phyloP scores from a whole-genome alignment of 352 stramenopile species.

The Globisporangium radiosum region DNA sequence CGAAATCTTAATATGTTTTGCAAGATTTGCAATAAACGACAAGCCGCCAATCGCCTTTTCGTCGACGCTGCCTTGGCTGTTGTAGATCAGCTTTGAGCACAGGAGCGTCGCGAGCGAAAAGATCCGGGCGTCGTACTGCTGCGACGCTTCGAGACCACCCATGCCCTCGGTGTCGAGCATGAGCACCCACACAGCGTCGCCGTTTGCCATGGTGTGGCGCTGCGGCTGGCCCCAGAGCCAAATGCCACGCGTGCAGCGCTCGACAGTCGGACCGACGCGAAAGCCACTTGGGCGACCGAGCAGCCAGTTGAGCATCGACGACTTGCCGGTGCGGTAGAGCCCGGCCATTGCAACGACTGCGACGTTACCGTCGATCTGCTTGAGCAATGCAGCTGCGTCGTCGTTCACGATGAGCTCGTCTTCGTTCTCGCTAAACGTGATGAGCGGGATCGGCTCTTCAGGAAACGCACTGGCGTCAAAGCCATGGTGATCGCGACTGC shows the following conservation, averaged over 20 bases:
- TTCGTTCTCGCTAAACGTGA: slow-evolving; percentile 82
- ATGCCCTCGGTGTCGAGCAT: slow-evolving; percentile 87
- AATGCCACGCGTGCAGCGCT: slow-evolving; percentile 82
- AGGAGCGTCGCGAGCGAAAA: slow-evolving; percentile 83
- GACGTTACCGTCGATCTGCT: slow-evolving; percentile 67
- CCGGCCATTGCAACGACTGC: slow-evolving; percentile 79
- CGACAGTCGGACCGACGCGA: slow-evolving; percentile 71
- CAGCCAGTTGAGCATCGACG: slow-evolving; percentile 85
- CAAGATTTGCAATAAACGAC: slow-evolving; percentile 84
- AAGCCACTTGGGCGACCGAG: slow-evolving; percentile 65
- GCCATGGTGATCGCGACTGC: slow-evolving; percentile 15
- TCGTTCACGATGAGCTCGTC: slow-evolving; percentile 79
- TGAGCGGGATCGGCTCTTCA: slow-evolving; percentile 73
- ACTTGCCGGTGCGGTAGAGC: slow-evolving; percentile 86
- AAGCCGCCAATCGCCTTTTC: slow-evolving; percentile 80
- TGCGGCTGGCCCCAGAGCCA: slow-evolving; percentile 81
- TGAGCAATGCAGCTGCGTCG: slow-evolving; percentile 56
- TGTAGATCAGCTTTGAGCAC: slow-evolving; percentile 87
- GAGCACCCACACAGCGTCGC: slow-evolving; percentile 68
- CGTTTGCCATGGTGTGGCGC: slow-evolving; percentile 49
- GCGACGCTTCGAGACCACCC: slow-evolving; percentile 73
- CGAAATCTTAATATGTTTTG: slow-evolving; percentile 75
- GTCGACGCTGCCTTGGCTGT: slow-evolving; percentile 80
- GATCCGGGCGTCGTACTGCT: slow-evolving; percentile 84
- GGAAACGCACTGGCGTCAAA: slow-evolving; percentile 26